phyloP scores from a whole-genome alignment of 1,284 basidiomycete species.

The Inonotus hispidus region DNA sequence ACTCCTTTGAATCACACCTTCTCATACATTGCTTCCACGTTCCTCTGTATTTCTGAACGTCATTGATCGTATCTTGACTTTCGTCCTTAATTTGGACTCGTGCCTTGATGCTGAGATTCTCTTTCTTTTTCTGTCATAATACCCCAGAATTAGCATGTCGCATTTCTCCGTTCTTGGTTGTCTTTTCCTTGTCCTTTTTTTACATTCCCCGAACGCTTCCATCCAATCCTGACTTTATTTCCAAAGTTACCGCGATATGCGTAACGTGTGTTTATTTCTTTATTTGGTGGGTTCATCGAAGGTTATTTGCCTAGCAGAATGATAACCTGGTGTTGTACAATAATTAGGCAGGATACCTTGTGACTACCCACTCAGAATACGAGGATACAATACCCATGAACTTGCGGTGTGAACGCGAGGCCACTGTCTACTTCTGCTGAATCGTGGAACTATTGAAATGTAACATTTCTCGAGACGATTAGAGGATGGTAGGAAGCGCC shows the following conservation, averaged over 20 bases:
- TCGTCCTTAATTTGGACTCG: slow-evolving; percentile 1
- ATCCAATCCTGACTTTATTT: background rate
- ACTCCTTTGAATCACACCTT: background rate
- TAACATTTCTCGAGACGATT: no score
- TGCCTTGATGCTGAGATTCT: background rate
- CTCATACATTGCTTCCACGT: background rate
- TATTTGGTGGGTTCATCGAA: background rate
- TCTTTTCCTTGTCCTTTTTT: background rate
- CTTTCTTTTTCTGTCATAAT: slow-evolving; percentile 3
- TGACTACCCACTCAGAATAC: background rate
- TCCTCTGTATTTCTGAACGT: slow-evolving; percentile 15
- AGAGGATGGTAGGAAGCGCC: no score
- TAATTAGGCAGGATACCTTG: background rate
- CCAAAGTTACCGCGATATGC: background rate
- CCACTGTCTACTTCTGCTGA: no score
- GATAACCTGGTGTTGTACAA: slow-evolving; percentile 16
- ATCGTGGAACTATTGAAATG: no score
- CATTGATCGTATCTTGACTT: slow-evolving; percentile 11
- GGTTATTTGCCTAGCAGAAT: slow-evolving; percentile 1
- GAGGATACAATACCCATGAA: background rate
- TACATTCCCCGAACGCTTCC: background rate
- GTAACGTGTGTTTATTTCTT: slow-evolving; percentile 1
- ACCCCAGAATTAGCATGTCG: slow-evolving; percentile 11
- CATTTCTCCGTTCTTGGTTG: slow-evolving; percentile 6
- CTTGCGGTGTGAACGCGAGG: background rate